These are phyloP conservation scores for Coemansia sp. DNA, from an alignment of 192 early-diverging fungal genomes.

Conservation along the genomic window DNA sequence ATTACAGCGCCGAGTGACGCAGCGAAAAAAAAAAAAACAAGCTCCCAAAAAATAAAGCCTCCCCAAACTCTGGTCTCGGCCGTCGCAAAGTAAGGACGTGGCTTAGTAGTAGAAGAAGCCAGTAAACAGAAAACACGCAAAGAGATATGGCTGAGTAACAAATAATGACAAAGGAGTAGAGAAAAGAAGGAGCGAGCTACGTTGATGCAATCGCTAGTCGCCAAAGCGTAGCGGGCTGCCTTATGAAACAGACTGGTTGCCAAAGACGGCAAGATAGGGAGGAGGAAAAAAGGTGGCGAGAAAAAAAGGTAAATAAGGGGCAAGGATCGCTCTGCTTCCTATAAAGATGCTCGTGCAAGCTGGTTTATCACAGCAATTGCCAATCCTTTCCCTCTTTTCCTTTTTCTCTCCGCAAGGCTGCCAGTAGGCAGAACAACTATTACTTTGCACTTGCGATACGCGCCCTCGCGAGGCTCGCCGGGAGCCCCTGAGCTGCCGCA, in stretches of 20 bases:
- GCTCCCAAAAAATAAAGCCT: background rate
- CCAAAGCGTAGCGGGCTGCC: background rate
- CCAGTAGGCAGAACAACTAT: background rate
- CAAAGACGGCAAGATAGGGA: slow-evolving; percentile 3
- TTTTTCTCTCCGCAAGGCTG: background rate
- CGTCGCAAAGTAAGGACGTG: background rate
- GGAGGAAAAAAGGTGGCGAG: background rate
- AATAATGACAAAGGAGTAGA: slow-evolving; percentile 11
- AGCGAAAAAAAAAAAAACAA: background rate
- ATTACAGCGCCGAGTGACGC: background rate
- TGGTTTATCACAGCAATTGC: background rate
- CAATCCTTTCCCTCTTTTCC: background rate
- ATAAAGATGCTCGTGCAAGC: background rate
- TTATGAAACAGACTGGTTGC: background rate
- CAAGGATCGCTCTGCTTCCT: background rate
- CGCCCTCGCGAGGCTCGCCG: too few species aligned
- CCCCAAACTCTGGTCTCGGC: background rate
- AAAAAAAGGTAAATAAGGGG: background rate
- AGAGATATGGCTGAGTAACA: slow-evolving; percentile 4
- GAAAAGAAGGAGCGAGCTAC: background rate
- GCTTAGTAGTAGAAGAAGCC: background rate
- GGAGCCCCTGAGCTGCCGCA: background rate
- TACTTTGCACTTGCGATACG: too few species aligned
- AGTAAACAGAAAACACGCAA: background rate
- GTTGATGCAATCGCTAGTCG: background rate